Evolutionary conservation across 2,329 filamentous ascomycete species (phyloP).

Genomic region (Didymella segeticola): DNA sequence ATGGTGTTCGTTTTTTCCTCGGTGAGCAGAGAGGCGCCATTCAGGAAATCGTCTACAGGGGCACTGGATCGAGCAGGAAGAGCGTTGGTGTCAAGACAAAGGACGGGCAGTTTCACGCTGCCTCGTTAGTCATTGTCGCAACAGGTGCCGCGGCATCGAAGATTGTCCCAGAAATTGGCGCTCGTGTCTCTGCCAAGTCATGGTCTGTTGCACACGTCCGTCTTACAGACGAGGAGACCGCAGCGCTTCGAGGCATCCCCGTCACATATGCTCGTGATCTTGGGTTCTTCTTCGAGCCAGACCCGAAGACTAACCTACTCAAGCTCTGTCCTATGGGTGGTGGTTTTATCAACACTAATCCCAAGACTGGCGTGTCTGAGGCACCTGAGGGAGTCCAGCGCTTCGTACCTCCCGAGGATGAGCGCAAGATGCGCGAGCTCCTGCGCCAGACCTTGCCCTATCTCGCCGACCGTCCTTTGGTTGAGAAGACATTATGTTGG

Average conservation of each 20-base stretch:
- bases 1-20: slow-evolving; percentile 54
- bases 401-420: slow-evolving; percentile 62
- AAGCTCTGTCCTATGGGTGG: slow-evolving; percentile 67
- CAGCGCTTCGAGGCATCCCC: slow-evolving; percentile 63
- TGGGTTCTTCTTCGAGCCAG: slow-evolving; percentile 71
- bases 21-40: slow-evolving; percentile 51
- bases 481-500: slow-evolving; percentile 67
- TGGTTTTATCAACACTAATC: slow-evolving; percentile 62
- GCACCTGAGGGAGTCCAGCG: slow-evolving; percentile 48
- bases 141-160: slow-evolving; percentile 59
- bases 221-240: slow-evolving; percentile 62
- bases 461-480: slow-evolving; percentile 62
- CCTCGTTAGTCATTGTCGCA: slow-evolving; percentile 57
- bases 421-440: slow-evolving; percentile 59
- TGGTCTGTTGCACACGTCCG: slow-evolving; percentile 68
- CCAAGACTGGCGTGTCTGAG: slow-evolving; percentile 49
- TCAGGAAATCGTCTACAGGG: slow-evolving; percentile 51
- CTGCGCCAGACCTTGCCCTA: slow-evolving; percentile 60
- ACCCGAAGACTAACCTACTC: slow-evolving; percentile 62
- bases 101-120: slow-evolving; percentile 48
- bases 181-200: slow-evolving; percentile 61
- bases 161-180: slow-evolving; percentile 58
- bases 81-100: slow-evolving; percentile 48
- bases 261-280: slow-evolving; percentile 67
- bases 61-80: slow-evolving; percentile 27